Evolutionary conservation across 2,329 filamentous ascomycete genomes (phyloP).

Genomic region (Claviceps pusilla): DNA sequence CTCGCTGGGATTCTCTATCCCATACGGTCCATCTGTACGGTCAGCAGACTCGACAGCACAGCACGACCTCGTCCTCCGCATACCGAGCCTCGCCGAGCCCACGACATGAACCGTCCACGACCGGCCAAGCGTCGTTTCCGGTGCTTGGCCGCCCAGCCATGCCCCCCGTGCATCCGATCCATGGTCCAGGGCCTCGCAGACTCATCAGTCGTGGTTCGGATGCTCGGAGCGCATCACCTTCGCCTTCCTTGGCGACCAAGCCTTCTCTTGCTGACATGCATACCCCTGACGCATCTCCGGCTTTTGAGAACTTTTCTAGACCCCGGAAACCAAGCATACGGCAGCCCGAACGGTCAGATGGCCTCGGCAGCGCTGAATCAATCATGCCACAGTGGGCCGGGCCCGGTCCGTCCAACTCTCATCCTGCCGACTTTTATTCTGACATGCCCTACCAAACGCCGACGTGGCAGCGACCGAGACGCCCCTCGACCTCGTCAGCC

Average conservation of each 20-base stretch:
- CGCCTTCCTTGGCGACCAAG: constrained; percentile 16
- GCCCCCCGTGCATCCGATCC: constrained; percentile 5
- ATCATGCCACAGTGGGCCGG: constrained; percentile 14
- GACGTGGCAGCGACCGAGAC: constrained; percentile 28
- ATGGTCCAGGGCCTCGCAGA: constrained; percentile 7
- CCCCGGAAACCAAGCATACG: constrained; percentile 40
- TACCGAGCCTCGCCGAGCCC: constrained; percentile 1
- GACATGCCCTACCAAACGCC: constrained; percentile 17
- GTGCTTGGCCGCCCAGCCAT: neutral
- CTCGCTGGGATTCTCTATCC: constrained; percentile 30
- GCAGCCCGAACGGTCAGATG: constrained; percentile 17
- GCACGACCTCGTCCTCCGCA: constrained; percentile 2
- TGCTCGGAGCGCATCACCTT: constrained; percentile 17
- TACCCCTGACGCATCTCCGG: constrained; percentile 19
- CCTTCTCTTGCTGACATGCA: constrained; percentile 21
- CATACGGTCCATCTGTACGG: constrained; percentile 14
- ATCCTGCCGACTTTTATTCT: constrained; percentile 15
- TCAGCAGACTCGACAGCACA: neutral
- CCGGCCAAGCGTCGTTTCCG: neutral
- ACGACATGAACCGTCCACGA: neutral
- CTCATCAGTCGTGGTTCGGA: constrained; percentile 5
- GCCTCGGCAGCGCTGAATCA: constrained; percentile 13
- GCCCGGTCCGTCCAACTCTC: constrained; percentile 7
- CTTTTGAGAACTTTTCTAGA: constrained; percentile 44
- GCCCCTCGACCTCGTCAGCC: constrained; percentile 33